Evolutionary conservation across 441 rosid species (phyloP), one percentile per base, ranked within the genome.

Genomic region (Mallotus japonicus): DNA sequence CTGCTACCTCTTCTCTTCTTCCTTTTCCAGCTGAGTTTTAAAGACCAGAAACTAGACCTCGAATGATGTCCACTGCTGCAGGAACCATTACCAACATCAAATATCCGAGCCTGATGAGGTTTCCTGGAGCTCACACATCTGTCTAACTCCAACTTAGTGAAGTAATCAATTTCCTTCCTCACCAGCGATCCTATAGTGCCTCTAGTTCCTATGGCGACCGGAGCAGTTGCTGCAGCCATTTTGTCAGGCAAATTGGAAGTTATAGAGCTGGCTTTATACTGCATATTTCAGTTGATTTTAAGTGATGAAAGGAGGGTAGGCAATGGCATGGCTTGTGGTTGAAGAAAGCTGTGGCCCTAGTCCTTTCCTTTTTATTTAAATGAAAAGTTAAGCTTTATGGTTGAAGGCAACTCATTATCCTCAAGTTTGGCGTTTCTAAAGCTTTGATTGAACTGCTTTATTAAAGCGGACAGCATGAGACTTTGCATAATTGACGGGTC

Each of bases 131-230:
- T 78, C 32, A 77, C 79, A 51, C 77, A 34, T 67, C 49, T 69
- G 20, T 84, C 79, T 37, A 78, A 57, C 74, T 79, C 88, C 54
- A 80, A 73, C 73, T 70, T 88, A 40, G 80, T 80, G 82, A 90
- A 92, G 75, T 87, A 85, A 65, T 94, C 96, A 19, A 92, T 92
- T 74, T 94, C 99, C 80, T 83, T 89, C 82, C 89, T 89, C 8
- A 94, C 83, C 10, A 94, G 92, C 4, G 95, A 88, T 76, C 96
- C 97, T 5, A 94, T 86, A 0, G 95, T 92, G 71, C 99, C 99
- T 77, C 91, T 78, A 6, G 97, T 92, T 24, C 99, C 99, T 20
- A 92, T 81, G 10, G 95, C 90, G 16, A 90, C 83, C 13, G 93
- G 97, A 80, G 89, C 77, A 32, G 77, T 69, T 73, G 81, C 79